These are phyloP conservation scores for Cercis canadensis DNA, from an alignment of 306 rosid species.

Conservation along the genomic window DNA sequence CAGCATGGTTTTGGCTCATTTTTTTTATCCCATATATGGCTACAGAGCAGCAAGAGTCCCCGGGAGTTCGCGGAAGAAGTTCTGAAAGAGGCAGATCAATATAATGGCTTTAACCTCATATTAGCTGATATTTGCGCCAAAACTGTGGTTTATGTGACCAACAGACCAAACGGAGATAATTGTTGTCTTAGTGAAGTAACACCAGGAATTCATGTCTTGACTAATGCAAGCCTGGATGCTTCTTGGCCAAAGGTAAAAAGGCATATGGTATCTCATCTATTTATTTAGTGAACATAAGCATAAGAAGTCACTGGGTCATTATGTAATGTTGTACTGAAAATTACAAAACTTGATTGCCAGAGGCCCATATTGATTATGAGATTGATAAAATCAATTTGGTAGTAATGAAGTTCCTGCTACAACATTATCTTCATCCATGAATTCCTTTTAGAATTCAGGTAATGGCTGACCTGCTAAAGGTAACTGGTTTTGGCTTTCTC, in stretches of 20 bases:
- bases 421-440: background rate
- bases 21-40: background rate
- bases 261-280: background rate
- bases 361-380: background rate
- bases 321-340: background rate
- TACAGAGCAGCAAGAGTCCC: constrained; percentile 70
- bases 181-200: constrained; percentile 48
- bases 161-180: constrained; percentile 56
- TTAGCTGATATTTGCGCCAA: constrained; percentile 62
- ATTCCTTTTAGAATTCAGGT: background rate
- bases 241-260: constrained; percentile 87
- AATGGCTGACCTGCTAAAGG: background rate
- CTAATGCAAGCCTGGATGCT: constrained; percentile 73
- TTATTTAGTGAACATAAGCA: background rate
- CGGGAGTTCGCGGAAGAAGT: constrained; percentile 67
- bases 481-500: constrained; percentile 6
- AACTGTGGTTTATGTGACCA: constrained; percentile 77
- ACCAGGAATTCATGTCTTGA: constrained; percentile 84
- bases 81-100: constrained; percentile 60
- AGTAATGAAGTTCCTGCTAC: background rate
- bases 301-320: background rate
- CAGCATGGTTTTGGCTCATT: background rate
- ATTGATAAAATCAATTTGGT: background rate
- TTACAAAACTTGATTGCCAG: constrained; percentile 8
- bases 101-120: constrained; percentile 81